Base-by-base conservation (phyloP, 192 early-diverging fungal genomes). In the Coemansia sp. region DNA sequence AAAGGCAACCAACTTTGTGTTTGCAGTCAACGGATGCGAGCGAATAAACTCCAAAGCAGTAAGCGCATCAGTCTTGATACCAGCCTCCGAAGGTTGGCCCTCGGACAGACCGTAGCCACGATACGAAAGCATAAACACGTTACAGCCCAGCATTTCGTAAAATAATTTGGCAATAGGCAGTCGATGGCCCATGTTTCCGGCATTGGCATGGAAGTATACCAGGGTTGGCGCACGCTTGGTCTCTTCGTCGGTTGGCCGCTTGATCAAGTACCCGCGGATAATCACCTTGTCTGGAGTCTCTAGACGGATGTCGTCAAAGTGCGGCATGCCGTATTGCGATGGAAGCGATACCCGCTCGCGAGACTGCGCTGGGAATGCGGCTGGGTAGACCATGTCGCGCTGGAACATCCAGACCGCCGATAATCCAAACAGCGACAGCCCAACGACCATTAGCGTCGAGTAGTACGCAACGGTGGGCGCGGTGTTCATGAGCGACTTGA, bases 161-260 rank as follows among this genome's bases (percentile, higher is more conserved):
- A 97, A 81, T 4, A 88, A 72, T 59, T 87, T 84, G 22, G 95
- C 94, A 54, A 97, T 93, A 6, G 95, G 96, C 59, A 99, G 83
- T 14, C 97, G 86, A 72, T 99, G 96, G 40, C 97, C 97, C 91
- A 98, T 94, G 73, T 99, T 99, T 31, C 97, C 97, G 18, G 97
- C 97, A 67, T 99, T 99, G 30, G 96, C 95, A 69, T 99, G 97
- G 60, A 91, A 92, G 66, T 94, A 96, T 5, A 98, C 64, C 45
- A 99, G 72, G 1, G 94, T 98, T 33, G 91, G 86, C 17, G 87
- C 80, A 1, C 51, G 63, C 32, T 72, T 85, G 7, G 89, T 85
- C 25, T 77, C 77, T 12, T 84, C 80, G 48, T 87, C 85, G 22
- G 83, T 80, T 0, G 72, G 66, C 20, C 83, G 80, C 63, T 85